phyloP scores from a whole-genome alignment of 2,329 filamentous ascomycete species.

The Zalaria sp. region DNA sequence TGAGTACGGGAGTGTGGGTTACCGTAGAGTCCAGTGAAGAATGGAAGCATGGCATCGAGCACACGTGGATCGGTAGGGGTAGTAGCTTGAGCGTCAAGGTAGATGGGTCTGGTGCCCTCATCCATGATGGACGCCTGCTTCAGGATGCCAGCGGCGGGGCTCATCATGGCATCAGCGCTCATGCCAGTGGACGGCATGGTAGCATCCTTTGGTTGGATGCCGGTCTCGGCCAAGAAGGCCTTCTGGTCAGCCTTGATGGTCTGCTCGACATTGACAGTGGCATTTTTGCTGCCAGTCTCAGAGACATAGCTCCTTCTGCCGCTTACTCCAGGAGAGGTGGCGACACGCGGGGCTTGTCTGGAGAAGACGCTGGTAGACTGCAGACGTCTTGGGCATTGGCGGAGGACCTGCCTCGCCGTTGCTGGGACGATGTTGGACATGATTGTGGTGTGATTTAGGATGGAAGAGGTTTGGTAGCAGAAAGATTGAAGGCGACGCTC shows the following conservation, averaged over 20 bases:
- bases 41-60: slow-evolving; percentile 92
- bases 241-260: slow-evolving; percentile 79
- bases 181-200: slow-evolving; percentile 44
- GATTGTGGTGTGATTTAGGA: slow-evolving; percentile 6
- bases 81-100: slow-evolving; percentile 96
- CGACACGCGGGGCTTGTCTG: slow-evolving; percentile 24
- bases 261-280: slow-evolving; percentile 69
- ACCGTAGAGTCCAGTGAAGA: slow-evolving; percentile 82
- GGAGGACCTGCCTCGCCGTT: slow-evolving; percentile 61
- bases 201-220: slow-evolving; percentile 39
- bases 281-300: slow-evolving; percentile 63
- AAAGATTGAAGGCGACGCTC: too few species aligned
- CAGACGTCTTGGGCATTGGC: slow-evolving; percentile 38
- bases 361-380: slow-evolving; percentile 26
- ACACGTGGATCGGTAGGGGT: slow-evolving; percentile 91
- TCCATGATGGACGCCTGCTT: slow-evolving; percentile 91
- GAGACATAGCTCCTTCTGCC: slow-evolving; percentile 62
- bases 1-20: slow-evolving; percentile 97
- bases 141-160: slow-evolving; percentile 57
- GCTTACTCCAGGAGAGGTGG: slow-evolving; percentile 18
- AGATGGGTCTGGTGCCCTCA: slow-evolving; percentile 84
- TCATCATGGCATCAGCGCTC: slow-evolving; percentile 55
- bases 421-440: slow-evolving; percentile 44
- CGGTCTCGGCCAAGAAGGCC: slow-evolving; percentile 51
- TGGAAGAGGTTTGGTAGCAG: too few species aligned